Conservation (phyloP, 805 yeast genomes). For the Candida xiaguanensis region DNA sequence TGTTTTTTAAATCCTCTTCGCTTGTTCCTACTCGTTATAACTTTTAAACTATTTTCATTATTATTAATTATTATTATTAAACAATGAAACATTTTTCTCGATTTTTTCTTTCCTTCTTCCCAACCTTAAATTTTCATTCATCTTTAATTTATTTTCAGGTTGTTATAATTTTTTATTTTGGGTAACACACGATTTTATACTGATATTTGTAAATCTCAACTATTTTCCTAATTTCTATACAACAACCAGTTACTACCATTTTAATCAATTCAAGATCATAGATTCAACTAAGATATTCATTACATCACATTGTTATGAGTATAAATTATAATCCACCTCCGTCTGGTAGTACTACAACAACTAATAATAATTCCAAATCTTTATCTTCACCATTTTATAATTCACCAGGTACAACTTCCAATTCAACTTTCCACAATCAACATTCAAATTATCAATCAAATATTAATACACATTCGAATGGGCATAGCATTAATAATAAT, state of each 20-base stretch:
- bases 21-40: too few species aligned
- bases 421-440: neutral
- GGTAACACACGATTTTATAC: too few species aligned
- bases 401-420: neutral
- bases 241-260: neutral
- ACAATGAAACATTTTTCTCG: too few species aligned
- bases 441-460: neutral
- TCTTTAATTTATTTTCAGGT: too few species aligned
- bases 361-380: neutral
- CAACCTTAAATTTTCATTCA: too few species aligned
- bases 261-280: neutral
- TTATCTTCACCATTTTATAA: constrained; percentile 1
- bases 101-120: too few species aligned
- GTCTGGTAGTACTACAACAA: neutral
- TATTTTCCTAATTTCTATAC: neutral
- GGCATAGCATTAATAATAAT: neutral
- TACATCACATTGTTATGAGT: neutral
- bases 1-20: too few species aligned
- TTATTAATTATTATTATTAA: too few species aligned
- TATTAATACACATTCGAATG: neutral
- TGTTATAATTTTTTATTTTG: too few species aligned
- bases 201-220: neutral
- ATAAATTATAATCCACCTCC: neutral
- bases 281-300: too few species aligned
- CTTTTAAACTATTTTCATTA: too few species aligned